Conservation (phyloP, 2,329 filamentous ascomycete genomes). For the Endocalyx cinctus region DNA sequence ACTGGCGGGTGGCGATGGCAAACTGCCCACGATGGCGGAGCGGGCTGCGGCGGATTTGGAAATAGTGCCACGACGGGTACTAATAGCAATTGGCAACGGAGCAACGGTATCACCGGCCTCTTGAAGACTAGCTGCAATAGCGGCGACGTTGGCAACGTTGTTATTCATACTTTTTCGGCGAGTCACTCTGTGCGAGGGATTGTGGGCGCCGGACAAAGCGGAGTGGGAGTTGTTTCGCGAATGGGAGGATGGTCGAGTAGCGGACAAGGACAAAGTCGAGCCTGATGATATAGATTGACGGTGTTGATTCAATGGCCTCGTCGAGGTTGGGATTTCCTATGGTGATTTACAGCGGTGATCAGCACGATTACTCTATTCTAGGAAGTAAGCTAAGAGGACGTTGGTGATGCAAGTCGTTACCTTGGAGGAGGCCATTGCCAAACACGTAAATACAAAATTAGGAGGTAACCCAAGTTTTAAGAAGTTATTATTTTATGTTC, state of each 20-base stretch:
- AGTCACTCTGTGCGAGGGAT: constrained; percentile 78
- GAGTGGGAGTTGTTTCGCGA: constrained; percentile 74
- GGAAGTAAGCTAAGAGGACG: constrained; percentile 21
- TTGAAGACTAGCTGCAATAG: constrained; percentile 67
- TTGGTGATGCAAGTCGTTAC: constrained; percentile 34
- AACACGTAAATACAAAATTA: constrained; percentile 26
- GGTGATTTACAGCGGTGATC: constrained; percentile 27
- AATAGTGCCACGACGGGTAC: constrained; percentile 61
- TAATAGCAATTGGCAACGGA: constrained; percentile 53
- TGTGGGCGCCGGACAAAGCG: constrained; percentile 70
- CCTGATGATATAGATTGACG: constrained; percentile 56
- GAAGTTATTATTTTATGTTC: constrained; percentile 11
- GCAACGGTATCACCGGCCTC: constrained; percentile 57
- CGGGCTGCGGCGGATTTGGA: constrained; percentile 58
- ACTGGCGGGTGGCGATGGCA: constrained; percentile 64
- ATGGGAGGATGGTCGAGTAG: constrained; percentile 54
- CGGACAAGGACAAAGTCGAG: constrained; percentile 53
- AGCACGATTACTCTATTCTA: constrained; percentile 29
- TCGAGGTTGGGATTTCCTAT: constrained; percentile 61
- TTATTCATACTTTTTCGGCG: constrained; percentile 91
- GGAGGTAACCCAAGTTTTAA: constrained; percentile 1
- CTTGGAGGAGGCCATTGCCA: constrained; percentile 60
- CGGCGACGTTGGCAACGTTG: constrained; percentile 66
- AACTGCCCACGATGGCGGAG: constrained; percentile 49
- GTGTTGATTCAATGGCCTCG: constrained; percentile 62